These are phyloP conservation scores for Polychaeton citri DNA, from an alignment of 2,329 filamentous ascomycete species.

Conservation along the genomic window DNA sequence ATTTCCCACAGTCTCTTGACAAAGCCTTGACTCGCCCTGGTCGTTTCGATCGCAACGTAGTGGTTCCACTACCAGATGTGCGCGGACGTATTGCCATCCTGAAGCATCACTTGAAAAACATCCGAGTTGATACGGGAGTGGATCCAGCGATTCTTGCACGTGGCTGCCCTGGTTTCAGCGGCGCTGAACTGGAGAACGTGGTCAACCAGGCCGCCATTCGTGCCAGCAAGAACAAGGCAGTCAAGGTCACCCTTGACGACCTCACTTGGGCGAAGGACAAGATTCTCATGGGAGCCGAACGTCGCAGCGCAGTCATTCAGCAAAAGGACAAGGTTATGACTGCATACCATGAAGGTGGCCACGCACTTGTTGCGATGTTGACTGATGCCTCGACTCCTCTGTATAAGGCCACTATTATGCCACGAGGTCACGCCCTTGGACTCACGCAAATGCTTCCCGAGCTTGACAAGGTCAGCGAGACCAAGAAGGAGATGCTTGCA, in stretches of 20 bases:
- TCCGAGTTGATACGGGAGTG: slow-evolving; percentile 67
- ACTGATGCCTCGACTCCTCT: slow-evolving; percentile 62
- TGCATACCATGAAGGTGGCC: slow-evolving; percentile 93
- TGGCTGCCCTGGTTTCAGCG: slow-evolving; percentile 82
- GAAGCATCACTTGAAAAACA: slow-evolving; percentile 84
- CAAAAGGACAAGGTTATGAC: slow-evolving; percentile 91
- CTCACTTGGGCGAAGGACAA: slow-evolving; percentile 98
- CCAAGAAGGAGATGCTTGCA: slow-evolving; percentile 71
- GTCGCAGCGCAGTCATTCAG: slow-evolving; percentile 75
- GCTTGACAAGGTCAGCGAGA: slow-evolving; percentile 82
- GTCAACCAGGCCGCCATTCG: slow-evolving; percentile 92
- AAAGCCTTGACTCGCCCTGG: slow-evolving; percentile 89
- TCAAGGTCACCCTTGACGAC: slow-evolving; percentile 61
- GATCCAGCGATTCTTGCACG: slow-evolving; percentile 74
- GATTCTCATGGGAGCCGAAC: slow-evolving; percentile 92
- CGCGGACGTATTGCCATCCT: slow-evolving; percentile 85
- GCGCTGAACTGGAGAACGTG: slow-evolving; percentile 90
- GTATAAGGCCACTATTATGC: slow-evolving; percentile 96
- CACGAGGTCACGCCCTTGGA: slow-evolving; percentile 73
- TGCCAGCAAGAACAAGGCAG: slow-evolving; percentile 75
- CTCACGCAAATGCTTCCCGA: slow-evolving; percentile 79
- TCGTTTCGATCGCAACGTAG: slow-evolving; percentile 87
- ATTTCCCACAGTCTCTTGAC: slow-evolving; percentile 87
- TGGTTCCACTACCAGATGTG: slow-evolving; percentile 81
- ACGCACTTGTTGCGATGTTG: slow-evolving; percentile 80